Evolutionary conservation across 2,329 filamentous ascomycete genomes (phyloP).

Genomic region (Leptodontidium sp.): DNA sequence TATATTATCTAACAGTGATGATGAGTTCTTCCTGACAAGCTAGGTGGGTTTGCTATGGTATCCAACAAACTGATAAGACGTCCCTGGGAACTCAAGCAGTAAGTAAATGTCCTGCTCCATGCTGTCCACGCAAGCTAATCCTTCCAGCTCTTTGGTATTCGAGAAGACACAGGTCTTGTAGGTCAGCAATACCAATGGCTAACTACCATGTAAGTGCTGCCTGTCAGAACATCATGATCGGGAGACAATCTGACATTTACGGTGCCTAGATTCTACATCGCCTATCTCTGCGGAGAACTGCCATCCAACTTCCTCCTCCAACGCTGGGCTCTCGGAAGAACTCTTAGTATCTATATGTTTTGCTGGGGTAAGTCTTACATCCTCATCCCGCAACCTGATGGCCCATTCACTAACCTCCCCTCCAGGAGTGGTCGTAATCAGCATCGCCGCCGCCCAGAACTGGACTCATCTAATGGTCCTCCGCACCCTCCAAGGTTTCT

Average conservation of each 20-base stretch:
- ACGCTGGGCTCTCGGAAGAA: conserved; percentile 41
- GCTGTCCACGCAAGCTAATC: background rate
- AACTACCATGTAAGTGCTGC: conserved; percentile 27
- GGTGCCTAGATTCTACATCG: conserved; percentile 40
- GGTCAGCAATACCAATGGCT: conserved; percentile 59
- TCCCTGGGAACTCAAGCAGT: conserved; percentile 57
- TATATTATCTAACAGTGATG: background rate
- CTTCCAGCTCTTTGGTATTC: conserved; percentile 50
- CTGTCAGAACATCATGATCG: background rate
- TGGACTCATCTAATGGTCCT: conserved; percentile 49
- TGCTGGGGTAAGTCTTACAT: conserved; percentile 38
- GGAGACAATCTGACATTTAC: background rate
- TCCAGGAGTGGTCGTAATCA: conserved; percentile 33
- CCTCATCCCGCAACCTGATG: background rate
- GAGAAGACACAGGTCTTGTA: conserved; percentile 54
- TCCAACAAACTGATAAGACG: conserved; percentile 59
- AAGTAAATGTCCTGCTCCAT: background rate
- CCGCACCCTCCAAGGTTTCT: conserved; percentile 49
- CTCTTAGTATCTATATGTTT: conserved; percentile 44
- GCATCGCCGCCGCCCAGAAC: conserved; percentile 37
- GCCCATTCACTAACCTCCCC: background rate
- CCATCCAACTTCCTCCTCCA: conserved; percentile 47
- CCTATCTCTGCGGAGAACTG: conserved; percentile 47
- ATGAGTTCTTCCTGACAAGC: background rate
- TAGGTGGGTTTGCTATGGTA: conserved; percentile 53